Evolutionary conservation across 768 basidiomycete genomes (phyloP), one percentile per base, ranked within the genome.

Genomic region (Psilocybe azurescens): DNA sequence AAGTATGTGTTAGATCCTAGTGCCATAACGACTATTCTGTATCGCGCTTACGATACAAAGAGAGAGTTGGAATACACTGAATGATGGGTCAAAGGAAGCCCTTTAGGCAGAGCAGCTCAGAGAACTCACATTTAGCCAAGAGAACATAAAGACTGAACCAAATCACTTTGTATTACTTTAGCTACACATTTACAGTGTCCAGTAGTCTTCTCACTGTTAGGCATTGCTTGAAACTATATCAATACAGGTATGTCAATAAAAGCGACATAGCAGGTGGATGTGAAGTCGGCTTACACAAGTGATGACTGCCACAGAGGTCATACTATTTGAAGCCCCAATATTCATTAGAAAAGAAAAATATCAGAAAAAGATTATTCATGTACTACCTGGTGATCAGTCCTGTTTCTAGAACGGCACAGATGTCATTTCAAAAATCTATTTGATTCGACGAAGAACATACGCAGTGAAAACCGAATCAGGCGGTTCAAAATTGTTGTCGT

Each of bases 401-500:
- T 2, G 61, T 62, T 41, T 62, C 61, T 62, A 41, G 13, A 3
- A 38, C 10, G 24, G 9, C 36, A 56, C n/a, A 28, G 33, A 7
- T 11, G 28, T 11, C 36, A 3, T 13, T 39, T 8, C 39, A n/a
- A 16, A 24, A n/a, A n/a, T 52, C 59, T 24, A 13, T 2, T 52
- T 14, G 28, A 52, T 1, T 11, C 13, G 33, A 11, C 7, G 1
- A 13, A 4, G 13, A n/a, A 24, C 61, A 24, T 20, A 62, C 61
- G 61, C 32, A 62, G 28, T 28, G 61, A 44, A 18, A 57, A 58
- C 14, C 61, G 39, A 36, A 62, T 53, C 9, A 62, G 47, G n/a
- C 56, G 50, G 29, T 62, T 62, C n/a, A 62, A 11, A 7, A 62
- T 58, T 32, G 18, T 29, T 32, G 61, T 58, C 28, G 61, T 62